A percentile compares a stretch with the other conserved stretches of the same genome.
Evolutionary conservation across 805 yeast species (phyloP).

Genomic region (Candida piceae): DNA sequence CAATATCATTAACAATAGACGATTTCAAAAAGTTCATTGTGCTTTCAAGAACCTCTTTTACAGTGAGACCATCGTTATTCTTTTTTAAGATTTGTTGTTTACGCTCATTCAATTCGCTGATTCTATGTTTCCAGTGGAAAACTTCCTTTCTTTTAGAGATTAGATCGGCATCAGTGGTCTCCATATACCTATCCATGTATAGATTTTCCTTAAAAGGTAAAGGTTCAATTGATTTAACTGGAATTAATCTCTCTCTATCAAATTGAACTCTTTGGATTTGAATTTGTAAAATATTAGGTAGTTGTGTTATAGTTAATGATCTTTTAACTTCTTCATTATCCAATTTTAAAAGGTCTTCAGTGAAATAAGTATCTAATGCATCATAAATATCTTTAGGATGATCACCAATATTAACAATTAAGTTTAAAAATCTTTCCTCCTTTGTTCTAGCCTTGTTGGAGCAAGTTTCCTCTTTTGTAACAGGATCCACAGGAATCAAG

Average conservation of each 20-base stretch:
- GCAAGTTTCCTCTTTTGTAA: constrained; percentile 25
- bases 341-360: constrained; percentile 62
- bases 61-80: constrained; percentile 47
- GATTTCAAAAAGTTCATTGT: constrained; percentile 53
- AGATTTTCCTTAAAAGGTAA: constrained; percentile 73
- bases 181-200: constrained; percentile 84
- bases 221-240: constrained; percentile 79
- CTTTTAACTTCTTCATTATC: constrained; percentile 73
- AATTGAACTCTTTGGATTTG: constrained; percentile 93
- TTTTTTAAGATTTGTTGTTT: constrained; percentile 37
- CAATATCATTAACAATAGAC: constrained; percentile 30
- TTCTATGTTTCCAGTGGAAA: constrained; percentile 55
- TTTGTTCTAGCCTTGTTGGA: constrained; percentile 38
- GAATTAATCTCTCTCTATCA: constrained; percentile 65
- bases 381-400: constrained; percentile 88
- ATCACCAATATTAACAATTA: constrained; percentile 81
- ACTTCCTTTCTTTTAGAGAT: constrained; percentile 51
- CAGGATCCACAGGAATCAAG: constrained; percentile 45
- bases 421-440: constrained; percentile 71
- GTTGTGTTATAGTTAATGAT: constrained; percentile 59
- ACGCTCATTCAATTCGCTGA: constrained; percentile 38
- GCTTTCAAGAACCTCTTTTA: constrained; percentile 48
- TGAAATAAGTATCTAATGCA: constrained; percentile 80
- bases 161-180: constrained; percentile 55
- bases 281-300: constrained; percentile 82